Percentiles rank a stretch among this genome's conserved stretches.
phyloP scores from a whole-genome alignment of 257 asterid genomes.

The Gentiana macrophylla region DNA sequence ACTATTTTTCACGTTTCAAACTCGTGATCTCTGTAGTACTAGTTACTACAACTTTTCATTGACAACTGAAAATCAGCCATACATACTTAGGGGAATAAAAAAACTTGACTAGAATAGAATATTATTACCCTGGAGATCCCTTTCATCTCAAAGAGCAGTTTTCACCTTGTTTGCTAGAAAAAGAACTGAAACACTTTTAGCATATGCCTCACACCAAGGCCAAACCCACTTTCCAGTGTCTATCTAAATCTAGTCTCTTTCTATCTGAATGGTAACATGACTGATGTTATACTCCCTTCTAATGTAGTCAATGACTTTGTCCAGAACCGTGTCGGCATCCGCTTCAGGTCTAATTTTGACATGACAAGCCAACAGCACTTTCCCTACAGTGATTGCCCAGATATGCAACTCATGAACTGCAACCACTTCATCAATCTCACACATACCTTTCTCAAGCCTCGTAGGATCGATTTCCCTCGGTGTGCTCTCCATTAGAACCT shows the following conservation, averaged over 20 bases:
- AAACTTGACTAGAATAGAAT: too few relatives aligned
- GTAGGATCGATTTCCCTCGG: slow-evolving; percentile 79
- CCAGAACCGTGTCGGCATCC: slow-evolving; percentile 72
- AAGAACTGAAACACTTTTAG: too few relatives aligned
- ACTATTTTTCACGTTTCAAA: too few relatives aligned
- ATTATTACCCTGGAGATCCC: too few relatives aligned
- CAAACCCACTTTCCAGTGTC: background rate
- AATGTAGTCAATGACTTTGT: slow-evolving; percentile 56
- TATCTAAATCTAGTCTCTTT: slow-evolving; percentile 31
- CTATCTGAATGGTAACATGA: slow-evolving; percentile 82
- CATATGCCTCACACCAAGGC: slow-evolving; percentile 30
- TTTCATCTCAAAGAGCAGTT: too few relatives aligned
- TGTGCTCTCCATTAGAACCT: slow-evolving; percentile 92
- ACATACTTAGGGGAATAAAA: too few relatives aligned
- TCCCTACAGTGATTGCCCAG: slow-evolving; percentile 93
- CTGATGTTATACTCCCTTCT: slow-evolving; percentile 67
- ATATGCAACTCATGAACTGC: slow-evolving; percentile 81
- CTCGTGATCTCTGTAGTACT: too few relatives aligned
- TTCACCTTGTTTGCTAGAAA: too few relatives aligned
- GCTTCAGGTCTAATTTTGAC: slow-evolving; percentile 62
- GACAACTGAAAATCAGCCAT: too few relatives aligned
- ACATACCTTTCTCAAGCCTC: slow-evolving; percentile 60
- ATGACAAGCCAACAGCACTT: slow-evolving; percentile 74
- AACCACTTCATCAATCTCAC: slow-evolving; percentile 82
- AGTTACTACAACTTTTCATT: too few relatives aligned